Evolutionary conservation across 1,139 yeast species (phyloP).

Genomic region (Diutina pseudorugosa): DNA sequence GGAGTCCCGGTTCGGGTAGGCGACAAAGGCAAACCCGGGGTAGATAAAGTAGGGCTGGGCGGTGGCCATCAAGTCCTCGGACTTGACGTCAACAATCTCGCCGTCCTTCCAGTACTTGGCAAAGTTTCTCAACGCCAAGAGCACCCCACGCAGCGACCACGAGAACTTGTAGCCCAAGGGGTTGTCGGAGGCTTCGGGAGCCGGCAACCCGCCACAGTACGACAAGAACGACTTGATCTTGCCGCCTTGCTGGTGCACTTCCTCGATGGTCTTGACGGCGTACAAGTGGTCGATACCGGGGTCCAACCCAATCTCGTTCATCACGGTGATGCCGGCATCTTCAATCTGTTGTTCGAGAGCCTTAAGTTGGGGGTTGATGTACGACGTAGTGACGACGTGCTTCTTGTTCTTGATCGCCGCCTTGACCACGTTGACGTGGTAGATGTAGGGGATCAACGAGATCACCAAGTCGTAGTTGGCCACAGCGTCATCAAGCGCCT

Average conservation of each 20-base stretch:
- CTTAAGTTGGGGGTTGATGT: constrained; percentile 84
- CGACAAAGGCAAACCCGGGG: constrained; percentile 91
- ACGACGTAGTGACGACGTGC: constrained; percentile 92
- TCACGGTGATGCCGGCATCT: constrained; percentile 78
- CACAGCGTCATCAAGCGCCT: constrained; percentile 66
- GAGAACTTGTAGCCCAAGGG: constrained; percentile 98
- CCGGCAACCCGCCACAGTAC: constrained; percentile 97
- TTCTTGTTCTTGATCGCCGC: constrained; percentile 86
- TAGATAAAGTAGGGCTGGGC: constrained; percentile 92
- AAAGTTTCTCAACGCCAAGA: constrained; percentile 86
- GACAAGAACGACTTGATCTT: constrained; percentile 88
- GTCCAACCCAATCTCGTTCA: constrained; percentile 92
- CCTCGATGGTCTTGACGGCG: constrained; percentile 96
- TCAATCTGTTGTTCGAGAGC: constrained; percentile 69
- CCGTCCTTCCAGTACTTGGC: constrained; percentile 89
- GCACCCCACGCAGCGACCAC: constrained; percentile 97
- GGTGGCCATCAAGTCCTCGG: constrained; percentile 89
- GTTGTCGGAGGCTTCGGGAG: constrained; percentile 94
- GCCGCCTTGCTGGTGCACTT: constrained; percentile 85
- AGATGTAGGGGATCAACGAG: constrained; percentile 91
- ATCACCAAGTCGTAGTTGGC: constrained; percentile 74
- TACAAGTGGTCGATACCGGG: constrained; percentile 98
- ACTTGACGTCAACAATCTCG: constrained; percentile 61
- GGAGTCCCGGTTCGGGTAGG: constrained; percentile 97
- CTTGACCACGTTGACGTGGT: constrained; percentile 86